Base-by-base conservation (phyloP, 148 eudicot genomes). In the Rhododendron molle region DNA sequence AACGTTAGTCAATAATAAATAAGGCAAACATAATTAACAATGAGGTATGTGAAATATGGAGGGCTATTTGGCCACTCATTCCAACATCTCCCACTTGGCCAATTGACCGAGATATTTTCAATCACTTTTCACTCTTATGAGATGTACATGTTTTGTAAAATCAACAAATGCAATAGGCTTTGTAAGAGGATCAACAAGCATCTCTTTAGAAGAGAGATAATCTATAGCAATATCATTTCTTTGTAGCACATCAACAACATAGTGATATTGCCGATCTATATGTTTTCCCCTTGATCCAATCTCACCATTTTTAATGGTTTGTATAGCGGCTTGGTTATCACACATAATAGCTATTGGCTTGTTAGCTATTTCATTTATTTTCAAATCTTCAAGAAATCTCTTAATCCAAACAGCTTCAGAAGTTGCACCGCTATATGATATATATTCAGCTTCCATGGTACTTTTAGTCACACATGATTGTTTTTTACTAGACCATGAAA, bases 361-460 rank as follows among this genome's bases (percentile, higher is more conserved):
- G 10, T 60, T 21, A 60, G 5, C 69, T 18, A 60, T 60, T 60
- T 60, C 69, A 20, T 60, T 60, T 60, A 60, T 60, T 60, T 21
- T 21, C 4, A 6, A 20, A 60, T 60, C 28, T 60, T 60, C 14
- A 60, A 60, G 69, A 60, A 60, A 20, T 2, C 69, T 5, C 26
- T 60, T 60, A 60, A 60, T 60, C 26, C 69, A 60, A 4, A 60
- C 69, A 23, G 18, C 20, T 44, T 40, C 36, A 78, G 34, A 69
- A 14, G 44, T 26, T 32, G n/a, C n/a, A 2, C 18, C 26, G 5
- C 83, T 80, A 54, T 28, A 80, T 80, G 83, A 18, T 21, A 78
- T 23, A 26, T 77, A 77, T 77, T 77, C 50, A 44, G 50, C 80
- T 77, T 77, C 80, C 50, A 77, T 77, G 4, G 80, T 77, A 43